Evolutionary conservation across 306 rosid genomes (phyloP), one percentile per base, ranked within the genome.

Genomic region (Styphnolobium japonicum): DNA sequence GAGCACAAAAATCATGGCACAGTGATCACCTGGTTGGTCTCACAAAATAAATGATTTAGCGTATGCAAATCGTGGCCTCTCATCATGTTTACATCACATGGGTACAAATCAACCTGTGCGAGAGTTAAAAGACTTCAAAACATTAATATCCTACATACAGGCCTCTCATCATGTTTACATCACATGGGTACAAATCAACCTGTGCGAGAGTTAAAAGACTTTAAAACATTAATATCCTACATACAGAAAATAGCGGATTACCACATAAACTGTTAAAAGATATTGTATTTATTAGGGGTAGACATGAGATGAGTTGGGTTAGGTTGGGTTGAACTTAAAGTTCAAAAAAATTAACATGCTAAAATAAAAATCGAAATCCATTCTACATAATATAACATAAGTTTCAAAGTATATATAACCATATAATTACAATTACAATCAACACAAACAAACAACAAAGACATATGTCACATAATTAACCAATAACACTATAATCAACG

Each of bases 1-100:
- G 55, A 63, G 73, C 55, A 65, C 15, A n/a, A 77, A 42, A 71
- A 33, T 75, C 67, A 39, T 9, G 19, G 55, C 77, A 10, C 22
- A 51, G 12, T 18, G n/a, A n/a, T n/a, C n/a, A n/a, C n/a, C n/a
- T n/a, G 57, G 70, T 58, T 39, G 37, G 4, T 55, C 7, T 40
- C 11, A 1, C 3, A 21, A 33, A 39, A 34, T 66, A 27, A 34
- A 48, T 22, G 1, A 7, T 5, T 51, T 23, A 23, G 46, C 2
- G 45, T 31, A 18, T 66, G 67, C 57, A 16, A 39, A 53, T 64
- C 29, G 23, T 52, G 36, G 65, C 52, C 29, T 49, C 34, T 4
- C 65, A 9, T 63, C 64, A n/a, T 48, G 29, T 0, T 69, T 27
- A 4, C 57, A 7, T 45, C 45, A 39, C 3, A 39, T 0, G 10